These are phyloP conservation scores for Angophora floribunda DNA, from an alignment of 345 rosid species.

Conservation along the genomic window DNA sequence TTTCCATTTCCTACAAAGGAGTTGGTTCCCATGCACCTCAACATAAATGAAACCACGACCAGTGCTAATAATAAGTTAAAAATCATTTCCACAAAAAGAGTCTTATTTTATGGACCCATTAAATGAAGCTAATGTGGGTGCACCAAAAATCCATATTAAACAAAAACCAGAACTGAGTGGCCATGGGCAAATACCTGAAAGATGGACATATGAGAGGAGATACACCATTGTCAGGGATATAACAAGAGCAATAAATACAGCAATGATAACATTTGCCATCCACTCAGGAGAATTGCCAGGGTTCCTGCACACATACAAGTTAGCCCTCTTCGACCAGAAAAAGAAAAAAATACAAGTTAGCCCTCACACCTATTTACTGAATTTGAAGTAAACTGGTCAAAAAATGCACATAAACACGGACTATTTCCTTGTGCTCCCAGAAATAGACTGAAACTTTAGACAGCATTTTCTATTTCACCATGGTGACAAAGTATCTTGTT, in stretches of 20 bases:
- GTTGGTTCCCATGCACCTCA: not conserved
- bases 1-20: not conserved
- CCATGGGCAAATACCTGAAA: conserved; percentile 45
- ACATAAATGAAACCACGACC: not conserved
- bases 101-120: not conserved
- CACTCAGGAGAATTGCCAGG: conserved; percentile 88
- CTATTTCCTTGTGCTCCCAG: not conserved
- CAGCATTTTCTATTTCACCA: not conserved
- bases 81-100: not conserved
- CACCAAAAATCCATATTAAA: not conserved
- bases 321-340: not conserved
- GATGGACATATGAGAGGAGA: conserved; percentile 81
- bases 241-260: conserved; percentile 48
- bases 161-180: conserved; percentile 1
- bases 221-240: conserved; percentile 69
- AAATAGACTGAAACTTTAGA: not conserved
- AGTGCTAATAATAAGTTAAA: not conserved
- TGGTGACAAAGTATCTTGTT: not conserved
- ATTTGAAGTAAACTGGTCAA: not conserved
- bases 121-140: not conserved
- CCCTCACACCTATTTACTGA: not conserved
- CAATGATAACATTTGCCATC: conserved; percentile 51
- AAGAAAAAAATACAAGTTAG: not conserved
- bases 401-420: not conserved
- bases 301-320: conserved; percentile 36